Base-by-base conservation (phyloP, 164 flowering plant species). In the Pachysandra terminalis region DNA sequence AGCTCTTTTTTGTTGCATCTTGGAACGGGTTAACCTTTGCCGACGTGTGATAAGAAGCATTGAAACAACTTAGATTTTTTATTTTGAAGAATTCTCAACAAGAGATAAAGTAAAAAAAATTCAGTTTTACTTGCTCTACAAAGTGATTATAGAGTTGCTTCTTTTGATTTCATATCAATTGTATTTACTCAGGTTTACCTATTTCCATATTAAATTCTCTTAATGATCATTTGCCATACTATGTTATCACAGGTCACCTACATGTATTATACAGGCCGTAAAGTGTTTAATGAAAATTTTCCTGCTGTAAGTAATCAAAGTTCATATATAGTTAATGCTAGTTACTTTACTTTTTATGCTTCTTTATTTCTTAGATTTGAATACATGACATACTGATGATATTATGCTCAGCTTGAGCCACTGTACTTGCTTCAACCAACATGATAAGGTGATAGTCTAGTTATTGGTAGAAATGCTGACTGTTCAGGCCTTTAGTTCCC, bases 221-320 rank as follows among this genome's bases (percentile, higher is more conserved):
- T 10, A 14, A 21, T 10, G 59, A 25, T 22, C 5, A 21, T 22
- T 56, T n/a, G 54, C 52, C 24, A 45, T 27, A 2, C 37, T 65
- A 19, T 59, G 19, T 45, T 67, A 9, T 78, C 63, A 28, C 86
- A 90, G 96, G 97, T 96, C 41, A 93, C 99, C 8, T 96, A 93
- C 88, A 96, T 93, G 98, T 96, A 96, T 72, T 96, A 96, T 74
- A 96, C 99, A 22, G 99, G 99, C n/a, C 97, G 98, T 48, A 98
- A 93, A 81, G 98, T 96, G 32, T 90, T 79, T 71, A 90, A 96
- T 81, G 98, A 93, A 80, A 95, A 95, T 67, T 95, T 96, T 77
- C 81, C 85, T 59, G 85, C 87, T 79, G 99, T 91, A 78, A 88
- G 97, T 82, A 55, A 28, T 66, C 59, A 15, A 22, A 23, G 24